Base-by-base conservation (phyloP, 495 filamentous ascomycete genomes). In the Poronia punctata region DNA sequence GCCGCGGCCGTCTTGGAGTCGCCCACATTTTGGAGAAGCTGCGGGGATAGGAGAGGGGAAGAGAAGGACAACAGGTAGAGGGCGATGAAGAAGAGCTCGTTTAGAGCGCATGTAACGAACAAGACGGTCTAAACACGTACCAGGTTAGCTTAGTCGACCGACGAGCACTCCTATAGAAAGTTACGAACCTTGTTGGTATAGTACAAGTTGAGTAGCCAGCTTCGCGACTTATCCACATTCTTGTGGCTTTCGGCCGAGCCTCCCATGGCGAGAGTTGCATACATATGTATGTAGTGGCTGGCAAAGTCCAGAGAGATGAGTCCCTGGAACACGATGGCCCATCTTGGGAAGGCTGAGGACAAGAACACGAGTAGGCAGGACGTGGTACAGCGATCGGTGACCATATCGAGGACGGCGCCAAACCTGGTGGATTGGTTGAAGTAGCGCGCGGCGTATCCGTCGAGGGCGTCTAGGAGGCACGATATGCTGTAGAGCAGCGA, bases 231-330 rank as follows among this genome's bases (percentile, higher is more conserved):
- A 50, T 92, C 87, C 21, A 98, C 79, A 49, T 84, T 92, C 82
- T 98, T 98, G 66, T 98, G 92, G 57, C 86, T 92, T 59, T 80
- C 74, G 28, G 74, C 75, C 38, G 70, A 62, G 14, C 83, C 86
- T 23, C 81, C 86, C 84, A 93, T 88, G 51, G 76, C 76, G 40
- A 88, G 59, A 11, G 87, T 94, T 8, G 88, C 88, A 60, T 88
- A 97, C 88, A 98, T 96, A 66, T 98, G 93, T 71, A 96, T 85
- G 64, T 96, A 98, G 62, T 98, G 92, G 64, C 85, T 92, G 23
- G 93, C 86, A 49, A 98, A 65, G 62, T 98, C 92, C 55, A 97
- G 59, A 38, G 79, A 80, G 54, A 97, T 98, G 54, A 98, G 70
- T 20, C 80, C 75, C 67, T 97, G 93, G 76, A 97, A 97, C 35